Percentiles rank a stretch among this genome's conserved stretches.
Conservation (phyloP, 306 rosid species). For the Trifolium fragiferum region DNA sequence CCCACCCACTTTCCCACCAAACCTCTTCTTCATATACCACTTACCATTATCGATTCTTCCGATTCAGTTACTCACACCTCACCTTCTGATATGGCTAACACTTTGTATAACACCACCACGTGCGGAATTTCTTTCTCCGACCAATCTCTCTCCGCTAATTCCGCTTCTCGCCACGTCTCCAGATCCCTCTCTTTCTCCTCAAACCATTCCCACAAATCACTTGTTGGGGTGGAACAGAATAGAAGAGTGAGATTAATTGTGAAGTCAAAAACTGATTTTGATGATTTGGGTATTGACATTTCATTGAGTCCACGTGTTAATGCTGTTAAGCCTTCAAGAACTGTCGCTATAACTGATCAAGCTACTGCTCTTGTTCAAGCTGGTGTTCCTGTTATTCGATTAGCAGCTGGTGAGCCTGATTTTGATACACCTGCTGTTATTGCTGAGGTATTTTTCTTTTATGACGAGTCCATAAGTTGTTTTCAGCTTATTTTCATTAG, state of each 20-base stretch:
- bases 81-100: background rate
- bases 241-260: slow-evolving; percentile 11
- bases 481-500: too few relatives aligned
- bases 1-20: too few relatives aligned
- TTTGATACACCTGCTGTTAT: slow-evolving; percentile 83
- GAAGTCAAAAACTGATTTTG: slow-evolving; percentile 49
- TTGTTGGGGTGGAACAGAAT: background rate
- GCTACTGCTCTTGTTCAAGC: slow-evolving; percentile 89
- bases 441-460: slow-evolving; percentile 52
- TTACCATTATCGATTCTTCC: background rate
- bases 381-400: slow-evolving; percentile 82
- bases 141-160: background rate
- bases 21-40: too few relatives aligned
- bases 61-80: background rate
- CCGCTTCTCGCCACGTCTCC: slow-evolving; percentile 6
- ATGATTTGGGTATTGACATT: slow-evolving; percentile 54
- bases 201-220: background rate
- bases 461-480: too few relatives aligned
- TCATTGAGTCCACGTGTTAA: slow-evolving; percentile 84
- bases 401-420: slow-evolving; percentile 95
- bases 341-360: slow-evolving; percentile 80
- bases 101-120: background rate
- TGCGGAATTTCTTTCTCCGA: background rate
- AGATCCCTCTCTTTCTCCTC: slow-evolving; percentile 27
- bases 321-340: slow-evolving; percentile 83